Percentiles rank a stretch among this genome's conserved stretches.
phyloP scores from a whole-genome alignment of 129 eudicot species.

The Tagetes patula region DNA sequence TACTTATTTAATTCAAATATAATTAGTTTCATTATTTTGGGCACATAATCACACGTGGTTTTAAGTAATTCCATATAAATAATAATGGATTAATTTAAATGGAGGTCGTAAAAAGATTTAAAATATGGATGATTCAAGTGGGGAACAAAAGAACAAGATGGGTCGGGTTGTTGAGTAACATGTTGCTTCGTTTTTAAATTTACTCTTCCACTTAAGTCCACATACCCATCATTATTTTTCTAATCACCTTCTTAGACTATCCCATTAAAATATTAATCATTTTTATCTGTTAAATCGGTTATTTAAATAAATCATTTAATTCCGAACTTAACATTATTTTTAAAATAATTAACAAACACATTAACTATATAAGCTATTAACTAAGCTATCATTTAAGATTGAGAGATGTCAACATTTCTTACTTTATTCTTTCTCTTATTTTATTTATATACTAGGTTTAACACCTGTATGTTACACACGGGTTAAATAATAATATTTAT shows the following conservation, averaged over 20 bases:
- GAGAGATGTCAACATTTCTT: background rate
- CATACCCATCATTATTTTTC: constrained; percentile 11
- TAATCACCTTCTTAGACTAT: background rate
- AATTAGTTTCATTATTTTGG: too few species aligned
- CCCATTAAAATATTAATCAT: background rate
- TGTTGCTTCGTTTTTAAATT: constrained; percentile 28
- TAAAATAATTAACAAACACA: background rate
- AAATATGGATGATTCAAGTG: constrained; percentile 27
- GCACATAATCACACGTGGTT: too few species aligned
- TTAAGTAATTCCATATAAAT: too few species aligned
- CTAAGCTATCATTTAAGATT: background rate
- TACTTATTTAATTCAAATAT: too few species aligned
- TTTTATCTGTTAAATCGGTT: background rate
- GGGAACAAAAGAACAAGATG: constrained; percentile 34
- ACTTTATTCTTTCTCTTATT: background rate
- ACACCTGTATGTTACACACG: too few species aligned
- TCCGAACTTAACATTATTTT: background rate
- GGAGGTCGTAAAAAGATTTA: constrained; percentile 17
- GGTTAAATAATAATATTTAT: too few species aligned
- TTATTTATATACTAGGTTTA: too few species aligned
- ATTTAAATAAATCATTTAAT: background rate
- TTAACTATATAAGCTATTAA: background rate
- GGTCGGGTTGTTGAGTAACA: constrained; percentile 38
- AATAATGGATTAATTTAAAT: background rate
- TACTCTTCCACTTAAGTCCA: constrained; percentile 7